Conservation (phyloP, 345 rosid genomes). For the Kandelia obovata region DNA sequence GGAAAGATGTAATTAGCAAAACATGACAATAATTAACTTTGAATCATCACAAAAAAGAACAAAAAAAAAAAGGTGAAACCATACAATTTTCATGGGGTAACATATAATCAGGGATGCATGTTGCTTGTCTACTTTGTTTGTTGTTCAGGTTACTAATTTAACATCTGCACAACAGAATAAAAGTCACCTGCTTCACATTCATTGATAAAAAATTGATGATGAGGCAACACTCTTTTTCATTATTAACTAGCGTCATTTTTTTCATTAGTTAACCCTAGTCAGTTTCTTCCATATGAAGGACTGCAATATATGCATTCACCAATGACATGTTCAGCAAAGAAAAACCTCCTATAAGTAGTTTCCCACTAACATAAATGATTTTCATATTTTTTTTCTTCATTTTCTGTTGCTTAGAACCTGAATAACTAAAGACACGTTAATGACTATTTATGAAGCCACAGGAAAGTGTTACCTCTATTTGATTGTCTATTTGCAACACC, state of each 20-base stretch:
- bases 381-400: background rate
- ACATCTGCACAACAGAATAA: background rate
- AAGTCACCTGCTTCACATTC: background rate
- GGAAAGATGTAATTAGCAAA: constrained; percentile 1
- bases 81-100: background rate
- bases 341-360: background rate
- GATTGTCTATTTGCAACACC: constrained; percentile 68
- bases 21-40: background rate
- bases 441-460: constrained; percentile 1
- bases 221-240: background rate
- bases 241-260: no score
- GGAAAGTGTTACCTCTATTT: constrained; percentile 63
- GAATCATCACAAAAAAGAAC: background rate
- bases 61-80: background rate
- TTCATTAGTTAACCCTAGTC: background rate
- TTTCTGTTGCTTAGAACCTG: background rate
- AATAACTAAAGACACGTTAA: background rate
- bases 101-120: background rate
- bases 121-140: background rate
- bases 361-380: background rate
- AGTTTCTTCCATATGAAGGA: background rate
- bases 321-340: background rate
- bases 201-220: background rate
- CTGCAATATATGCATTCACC: background rate
- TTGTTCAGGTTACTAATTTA: constrained; percentile 5